Evolutionary conservation across 139 green algal genomes (phyloP).

Genomic region (Picochlorum sp.): DNA sequence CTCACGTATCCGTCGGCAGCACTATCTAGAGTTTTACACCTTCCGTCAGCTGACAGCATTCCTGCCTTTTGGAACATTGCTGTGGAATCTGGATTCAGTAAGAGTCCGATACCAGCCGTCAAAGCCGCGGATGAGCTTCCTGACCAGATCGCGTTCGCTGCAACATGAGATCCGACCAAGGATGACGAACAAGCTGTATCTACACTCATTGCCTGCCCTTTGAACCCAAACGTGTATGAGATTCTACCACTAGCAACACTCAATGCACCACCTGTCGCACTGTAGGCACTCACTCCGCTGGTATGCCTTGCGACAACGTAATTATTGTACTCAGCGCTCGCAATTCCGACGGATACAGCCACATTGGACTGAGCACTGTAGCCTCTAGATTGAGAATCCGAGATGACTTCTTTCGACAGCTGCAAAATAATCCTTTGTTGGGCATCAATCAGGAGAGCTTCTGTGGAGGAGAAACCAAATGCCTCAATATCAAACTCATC

Average conservation of each 20-base stretch:
- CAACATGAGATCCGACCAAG: slow-evolving; percentile 63
- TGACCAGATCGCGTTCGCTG: slow-evolving; percentile 22
- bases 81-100: slow-evolving; percentile 63
- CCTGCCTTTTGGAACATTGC: slow-evolving; percentile 72
- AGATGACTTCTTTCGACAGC: not conserved
- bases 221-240: slow-evolving; percentile 62
- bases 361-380: slow-evolving; percentile 6
- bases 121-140: slow-evolving; percentile 28
- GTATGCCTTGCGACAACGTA: slow-evolving; percentile 33
- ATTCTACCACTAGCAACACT: slow-evolving; percentile 60
- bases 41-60: slow-evolving; percentile 71
- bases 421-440: slow-evolving; percentile 72
- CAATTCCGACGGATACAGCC: slow-evolving; percentile 63
- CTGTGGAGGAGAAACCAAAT: slow-evolving; percentile 45
- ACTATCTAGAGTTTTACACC: slow-evolving; percentile 76
- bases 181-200: slow-evolving; percentile 79
- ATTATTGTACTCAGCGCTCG: slow-evolving; percentile 75
- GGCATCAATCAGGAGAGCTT: slow-evolving; percentile 64
- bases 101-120: slow-evolving; percentile 52
- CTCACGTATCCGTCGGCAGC: slow-evolving; percentile 75
- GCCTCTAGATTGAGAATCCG: not conserved
- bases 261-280: slow-evolving; percentile 64
- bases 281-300: slow-evolving; percentile 57
- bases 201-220: slow-evolving; percentile 51
- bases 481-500: slow-evolving; percentile 43